Evolutionary conservation across 1,139 yeast species (phyloP).

Genomic region (Yamadazyma dendronema): DNA sequence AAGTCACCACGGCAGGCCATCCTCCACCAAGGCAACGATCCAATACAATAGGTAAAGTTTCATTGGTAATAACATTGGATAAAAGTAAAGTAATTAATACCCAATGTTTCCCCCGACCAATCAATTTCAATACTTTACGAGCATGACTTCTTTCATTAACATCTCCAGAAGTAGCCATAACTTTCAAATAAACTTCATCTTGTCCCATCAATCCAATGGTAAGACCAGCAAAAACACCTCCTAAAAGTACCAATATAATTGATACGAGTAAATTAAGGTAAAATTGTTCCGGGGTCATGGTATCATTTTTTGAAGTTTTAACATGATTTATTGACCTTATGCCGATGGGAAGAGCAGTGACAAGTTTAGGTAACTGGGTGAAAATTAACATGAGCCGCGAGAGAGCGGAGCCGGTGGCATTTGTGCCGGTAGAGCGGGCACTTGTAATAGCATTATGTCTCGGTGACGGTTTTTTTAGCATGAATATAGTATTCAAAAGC

Average conservation of each 20-base stretch:
- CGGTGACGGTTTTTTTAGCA: conserved; percentile 7
- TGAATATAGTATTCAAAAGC: neutral
- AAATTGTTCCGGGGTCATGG: conserved; percentile 43
- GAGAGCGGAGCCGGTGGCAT: conserved; percentile 5
- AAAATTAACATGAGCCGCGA: conserved; percentile 16
- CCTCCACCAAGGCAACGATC: conserved; percentile 96
- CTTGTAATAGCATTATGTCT: conserved; percentile 1
- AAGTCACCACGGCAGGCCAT: conserved; percentile 92
- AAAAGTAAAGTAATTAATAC: conserved; percentile 87
- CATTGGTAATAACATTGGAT: conserved; percentile 91
- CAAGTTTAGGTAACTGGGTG: conserved; percentile 27
- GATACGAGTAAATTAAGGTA: conserved; percentile 60
- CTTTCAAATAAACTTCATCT: conserved; percentile 86
- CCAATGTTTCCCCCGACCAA: conserved; percentile 93
- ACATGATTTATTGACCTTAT: conserved; percentile 16
- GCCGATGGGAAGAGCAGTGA: conserved; percentile 26
- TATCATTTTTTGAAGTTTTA: conserved; percentile 12
- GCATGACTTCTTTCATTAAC: conserved; percentile 67
- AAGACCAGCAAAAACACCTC: conserved; percentile 95
- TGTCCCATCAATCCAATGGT: conserved; percentile 97
- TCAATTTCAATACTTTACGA: conserved; percentile 65
- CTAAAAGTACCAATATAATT: conserved; percentile 69
- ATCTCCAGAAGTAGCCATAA: conserved; percentile 60
- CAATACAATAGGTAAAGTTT: conserved; percentile 88
- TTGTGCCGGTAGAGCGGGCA: neutral